These are phyloP conservation scores for Leptoxyphium fumago DNA, from an alignment of 2,329 filamentous ascomycete genomes.

Conservation along the genomic window DNA sequence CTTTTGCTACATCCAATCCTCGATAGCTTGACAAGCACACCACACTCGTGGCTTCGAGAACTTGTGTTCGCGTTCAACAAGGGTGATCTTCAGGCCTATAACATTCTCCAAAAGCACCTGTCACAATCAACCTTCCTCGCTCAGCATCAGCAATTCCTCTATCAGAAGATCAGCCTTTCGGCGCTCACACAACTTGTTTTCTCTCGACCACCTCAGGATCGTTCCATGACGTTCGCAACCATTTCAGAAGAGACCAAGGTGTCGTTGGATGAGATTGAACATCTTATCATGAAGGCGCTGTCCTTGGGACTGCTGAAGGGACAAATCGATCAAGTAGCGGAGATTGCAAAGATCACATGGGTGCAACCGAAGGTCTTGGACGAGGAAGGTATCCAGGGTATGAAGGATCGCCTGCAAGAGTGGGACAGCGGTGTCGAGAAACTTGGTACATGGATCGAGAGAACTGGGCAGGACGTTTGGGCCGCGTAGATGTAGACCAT, in stretches of 20 bases:
- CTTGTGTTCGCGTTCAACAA: constrained; percentile 97
- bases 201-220: constrained; percentile 85
- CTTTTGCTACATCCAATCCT: constrained; percentile 95
- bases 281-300: constrained; percentile 97
- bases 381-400: constrained; percentile 84
- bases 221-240: constrained; percentile 78
- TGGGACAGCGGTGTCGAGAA: constrained; percentile 96
- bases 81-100: constrained; percentile 78
- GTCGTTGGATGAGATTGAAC: constrained; percentile 80
- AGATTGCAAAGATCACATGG: constrained; percentile 92
- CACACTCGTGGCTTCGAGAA: constrained; percentile 78
- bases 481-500: constrained; percentile 42
- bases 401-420: constrained; percentile 75
- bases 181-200: constrained; percentile 94
- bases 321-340: constrained; percentile 90
- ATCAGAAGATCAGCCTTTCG: constrained; percentile 96
- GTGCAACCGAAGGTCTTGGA: constrained; percentile 97
- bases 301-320: constrained; percentile 80
- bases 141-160: constrained; percentile 68
- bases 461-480: constrained; percentile 89
- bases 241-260: constrained; percentile 92
- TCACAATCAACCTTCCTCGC: constrained; percentile 64
- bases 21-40: constrained; percentile 60
- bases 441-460: constrained; percentile 93
- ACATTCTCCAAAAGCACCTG: constrained; percentile 57